Evolutionary conservation across 2,329 filamentous ascomycete genomes (phyloP).

Genomic region (Fusarium longipes): DNA sequence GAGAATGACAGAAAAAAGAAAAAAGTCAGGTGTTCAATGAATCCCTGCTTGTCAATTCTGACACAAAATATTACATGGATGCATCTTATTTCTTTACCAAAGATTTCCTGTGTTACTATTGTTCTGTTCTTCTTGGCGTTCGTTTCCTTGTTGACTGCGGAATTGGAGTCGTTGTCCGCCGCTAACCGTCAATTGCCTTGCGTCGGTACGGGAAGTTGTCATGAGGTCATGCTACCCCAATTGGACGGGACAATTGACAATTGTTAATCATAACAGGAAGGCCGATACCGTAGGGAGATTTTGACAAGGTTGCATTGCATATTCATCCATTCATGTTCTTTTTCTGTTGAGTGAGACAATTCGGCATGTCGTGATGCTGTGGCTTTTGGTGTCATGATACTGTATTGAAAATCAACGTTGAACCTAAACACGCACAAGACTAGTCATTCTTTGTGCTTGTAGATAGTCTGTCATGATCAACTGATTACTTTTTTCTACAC

Average conservation of each 20-base stretch:
- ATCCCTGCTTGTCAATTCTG: constrained; percentile 30
- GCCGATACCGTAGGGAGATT: background rate
- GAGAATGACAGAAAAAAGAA: background rate
- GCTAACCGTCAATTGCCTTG: constrained; percentile 46
- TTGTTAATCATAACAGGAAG: background rate
- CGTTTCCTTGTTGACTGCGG: constrained; percentile 23
- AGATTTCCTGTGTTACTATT: too few species aligned
- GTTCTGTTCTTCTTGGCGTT: constrained; percentile 15
- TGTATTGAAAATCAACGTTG: background rate
- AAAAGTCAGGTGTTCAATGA: constrained; percentile 19
- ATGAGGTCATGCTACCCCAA: constrained; percentile 25
- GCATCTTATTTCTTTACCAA: background rate
- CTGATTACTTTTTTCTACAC: constrained; percentile 29
- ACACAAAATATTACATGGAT: background rate
- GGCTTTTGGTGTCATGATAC: constrained; percentile 21
- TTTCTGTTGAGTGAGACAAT: background rate
- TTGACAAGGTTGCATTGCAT: constrained; percentile 29
- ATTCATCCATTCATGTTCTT: constrained; percentile 13
- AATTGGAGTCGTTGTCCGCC: constrained; percentile 32
- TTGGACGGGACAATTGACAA: background rate
- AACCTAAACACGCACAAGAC: background rate
- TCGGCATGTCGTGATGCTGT: background rate
- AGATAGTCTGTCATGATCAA: constrained; percentile 31
- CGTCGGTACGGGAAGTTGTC: background rate
- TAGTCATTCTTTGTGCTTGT: constrained; percentile 1